These are phyloP conservation scores for Ampelomyces quisqualis DNA, from an alignment of 2,329 filamentous ascomycete species.

Conservation along the genomic window DNA sequence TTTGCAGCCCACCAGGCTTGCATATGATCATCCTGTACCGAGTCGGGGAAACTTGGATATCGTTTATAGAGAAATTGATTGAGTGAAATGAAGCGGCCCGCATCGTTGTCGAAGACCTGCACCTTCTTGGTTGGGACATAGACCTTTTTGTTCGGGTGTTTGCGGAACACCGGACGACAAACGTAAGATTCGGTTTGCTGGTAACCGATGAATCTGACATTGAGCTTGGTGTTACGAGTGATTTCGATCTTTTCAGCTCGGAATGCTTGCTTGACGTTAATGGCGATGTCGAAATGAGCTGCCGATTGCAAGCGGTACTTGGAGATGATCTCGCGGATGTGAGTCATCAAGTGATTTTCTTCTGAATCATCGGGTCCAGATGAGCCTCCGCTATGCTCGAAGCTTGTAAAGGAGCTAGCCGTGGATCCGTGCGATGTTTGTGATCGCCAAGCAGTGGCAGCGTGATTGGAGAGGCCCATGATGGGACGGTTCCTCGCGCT, in stretches of 20 bases:
- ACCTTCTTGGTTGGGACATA: background rate
- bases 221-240: background rate
- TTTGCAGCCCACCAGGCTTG: slow-evolving; percentile 27
- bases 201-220: slow-evolving; percentile 12
- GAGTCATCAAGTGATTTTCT: slow-evolving; percentile 8
- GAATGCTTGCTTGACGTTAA: slow-evolving; percentile 8
- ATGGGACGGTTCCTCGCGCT: too few relatives aligned
- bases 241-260: background rate
- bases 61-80: slow-evolving; percentile 4
- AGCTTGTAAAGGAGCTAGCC: too few relatives aligned
- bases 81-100: slow-evolving; percentile 4
- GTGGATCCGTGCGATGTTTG: too few relatives aligned
- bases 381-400: too few relatives aligned
- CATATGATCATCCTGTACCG: slow-evolving; percentile 2
- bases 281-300: slow-evolving; percentile 3
- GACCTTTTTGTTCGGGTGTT: background rate
- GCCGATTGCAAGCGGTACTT: slow-evolving; percentile 12
- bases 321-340: slow-evolving; percentile 5
- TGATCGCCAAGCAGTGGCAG: too few relatives aligned
- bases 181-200: background rate
- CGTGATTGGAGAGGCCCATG: too few relatives aligned
- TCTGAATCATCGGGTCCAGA: background rate
- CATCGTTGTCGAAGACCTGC: background rate
- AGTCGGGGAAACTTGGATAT: slow-evolving; percentile 4
- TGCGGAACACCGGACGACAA: background rate